These are phyloP conservation scores for Panaeolus papilionaceus DNA, from an alignment of 768 basidiomycete genomes.

Conservation along the genomic window DNA sequence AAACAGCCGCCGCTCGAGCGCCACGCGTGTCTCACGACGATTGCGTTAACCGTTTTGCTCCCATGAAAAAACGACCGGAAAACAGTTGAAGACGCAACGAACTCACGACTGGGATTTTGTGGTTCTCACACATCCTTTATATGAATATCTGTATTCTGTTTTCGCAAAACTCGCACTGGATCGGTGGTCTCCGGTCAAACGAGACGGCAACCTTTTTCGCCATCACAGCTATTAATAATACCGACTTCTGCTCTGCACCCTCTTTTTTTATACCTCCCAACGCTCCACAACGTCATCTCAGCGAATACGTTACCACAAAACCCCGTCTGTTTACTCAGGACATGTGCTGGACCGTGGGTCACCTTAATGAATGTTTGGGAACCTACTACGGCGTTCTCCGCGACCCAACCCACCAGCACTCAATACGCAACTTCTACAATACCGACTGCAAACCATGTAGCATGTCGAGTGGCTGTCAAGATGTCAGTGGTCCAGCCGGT, in stretches of 20 bases:
- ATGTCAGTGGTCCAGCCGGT: constrained; percentile 3
- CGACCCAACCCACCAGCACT: neutral
- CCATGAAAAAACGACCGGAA: neutral
- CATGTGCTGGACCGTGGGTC: constrained; percentile 11
- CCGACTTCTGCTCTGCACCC: neutral
- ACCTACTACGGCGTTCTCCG: neutral
- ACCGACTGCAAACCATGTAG: neutral
- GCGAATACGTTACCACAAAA: constrained; percentile 5
- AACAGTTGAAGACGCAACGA: neutral
- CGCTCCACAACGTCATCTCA: constrained; percentile 10
- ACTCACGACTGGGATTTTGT: neutral
- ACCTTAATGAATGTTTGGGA: neutral
- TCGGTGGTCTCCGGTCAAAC: neutral
- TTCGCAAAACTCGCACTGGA: neutral
- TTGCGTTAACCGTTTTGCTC: constrained; percentile 1
- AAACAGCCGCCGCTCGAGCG: constrained; percentile 8
- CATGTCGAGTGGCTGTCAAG: constrained; percentile 3
- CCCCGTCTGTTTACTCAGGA: neutral
- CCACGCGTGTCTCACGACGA: constrained; percentile 4
- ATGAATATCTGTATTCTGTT: neutral
- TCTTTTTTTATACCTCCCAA: neutral
- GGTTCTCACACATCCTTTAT: neutral
- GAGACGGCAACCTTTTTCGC: neutral
- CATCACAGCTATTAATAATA: constrained; percentile 13
- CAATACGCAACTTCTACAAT: neutral